Conservation (phyloP, 2,329 filamentous ascomycete genomes). For the Apiospora malaysiana region DNA sequence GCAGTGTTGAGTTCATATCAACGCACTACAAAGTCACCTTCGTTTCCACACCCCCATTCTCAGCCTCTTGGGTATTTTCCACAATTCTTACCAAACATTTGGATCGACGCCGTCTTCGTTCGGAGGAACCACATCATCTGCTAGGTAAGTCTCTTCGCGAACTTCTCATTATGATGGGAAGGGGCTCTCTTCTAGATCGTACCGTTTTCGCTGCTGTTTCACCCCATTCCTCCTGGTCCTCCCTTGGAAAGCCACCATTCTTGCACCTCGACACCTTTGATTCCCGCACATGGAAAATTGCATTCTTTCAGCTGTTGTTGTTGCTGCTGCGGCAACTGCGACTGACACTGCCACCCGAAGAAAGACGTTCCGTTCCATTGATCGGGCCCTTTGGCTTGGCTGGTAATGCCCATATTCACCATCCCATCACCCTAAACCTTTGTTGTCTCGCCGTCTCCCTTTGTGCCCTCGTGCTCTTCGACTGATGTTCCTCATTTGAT, state of each 20-base stretch:
- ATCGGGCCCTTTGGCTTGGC: background rate
- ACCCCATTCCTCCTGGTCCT: background rate
- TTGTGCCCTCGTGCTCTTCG: conserved; percentile 13
- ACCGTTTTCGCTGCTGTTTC: background rate
- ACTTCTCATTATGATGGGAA: background rate
- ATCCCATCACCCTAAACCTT: background rate
- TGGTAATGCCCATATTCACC: background rate
- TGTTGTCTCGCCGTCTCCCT: background rate
- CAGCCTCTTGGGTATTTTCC: conserved; percentile 7
- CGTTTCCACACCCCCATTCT: background rate
- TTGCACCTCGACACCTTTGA: conserved; percentile 6
- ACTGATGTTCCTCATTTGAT: conserved; percentile 18
- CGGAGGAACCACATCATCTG: background rate
- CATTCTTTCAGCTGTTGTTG: background rate
- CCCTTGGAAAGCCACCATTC: conserved; percentile 18
- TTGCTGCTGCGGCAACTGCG: conserved; percentile 16
- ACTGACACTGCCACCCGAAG: background rate
- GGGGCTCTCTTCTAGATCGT: background rate
- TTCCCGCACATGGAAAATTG: conserved; percentile 10
- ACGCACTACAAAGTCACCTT: background rate
- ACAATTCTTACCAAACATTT: background rate
- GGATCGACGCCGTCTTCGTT: background rate
- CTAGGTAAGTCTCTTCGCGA: background rate
- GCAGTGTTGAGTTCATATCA: background rate
- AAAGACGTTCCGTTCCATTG: background rate